phyloP scores from a whole-genome alignment of 225 moss, liverwort and hornwort species.

The Sphagnum contortum region DNA sequence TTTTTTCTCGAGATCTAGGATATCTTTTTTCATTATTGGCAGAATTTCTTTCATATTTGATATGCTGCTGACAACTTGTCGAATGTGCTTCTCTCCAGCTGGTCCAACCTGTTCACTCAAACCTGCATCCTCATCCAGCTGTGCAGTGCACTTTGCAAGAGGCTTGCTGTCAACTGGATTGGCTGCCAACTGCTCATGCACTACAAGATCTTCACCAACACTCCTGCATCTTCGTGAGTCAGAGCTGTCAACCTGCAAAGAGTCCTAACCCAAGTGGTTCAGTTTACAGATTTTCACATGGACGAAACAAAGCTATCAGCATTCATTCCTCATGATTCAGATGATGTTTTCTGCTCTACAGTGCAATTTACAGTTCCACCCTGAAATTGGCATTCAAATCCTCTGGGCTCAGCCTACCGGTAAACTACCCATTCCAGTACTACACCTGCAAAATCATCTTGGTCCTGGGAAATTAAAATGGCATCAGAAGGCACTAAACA shows the following conservation, averaged over 20 bases:
- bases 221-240: slow-evolving; percentile 25
- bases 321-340: too few species aligned
- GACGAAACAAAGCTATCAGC: too few species aligned
- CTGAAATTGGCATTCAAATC: too few species aligned
- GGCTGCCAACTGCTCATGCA: slow-evolving; percentile 10
- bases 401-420: too few species aligned
- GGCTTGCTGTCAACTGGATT: slow-evolving; percentile 17
- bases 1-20: slow-evolving; percentile 43
- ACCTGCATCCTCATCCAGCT: background rate
- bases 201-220: slow-evolving; percentile 7
- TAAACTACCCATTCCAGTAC: too few species aligned
- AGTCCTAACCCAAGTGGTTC: too few species aligned
- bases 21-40: slow-evolving; percentile 43
- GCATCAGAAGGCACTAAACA: too few species aligned
- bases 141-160: background rate
- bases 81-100: slow-evolving; percentile 7
- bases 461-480: too few species aligned
- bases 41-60: slow-evolving; percentile 23
- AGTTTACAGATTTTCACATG: too few species aligned
- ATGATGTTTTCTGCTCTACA: too few species aligned
- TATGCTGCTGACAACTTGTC: slow-evolving; percentile 13
- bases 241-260: slow-evolving; percentile 35
- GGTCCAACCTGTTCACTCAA: background rate
- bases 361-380: too few species aligned
- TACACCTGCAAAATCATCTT: too few species aligned